Evolutionary conservation across 345 rosid genomes (phyloP), one percentile per base, ranked within the genome.

Genomic region (Citrus mangshanensis): DNA sequence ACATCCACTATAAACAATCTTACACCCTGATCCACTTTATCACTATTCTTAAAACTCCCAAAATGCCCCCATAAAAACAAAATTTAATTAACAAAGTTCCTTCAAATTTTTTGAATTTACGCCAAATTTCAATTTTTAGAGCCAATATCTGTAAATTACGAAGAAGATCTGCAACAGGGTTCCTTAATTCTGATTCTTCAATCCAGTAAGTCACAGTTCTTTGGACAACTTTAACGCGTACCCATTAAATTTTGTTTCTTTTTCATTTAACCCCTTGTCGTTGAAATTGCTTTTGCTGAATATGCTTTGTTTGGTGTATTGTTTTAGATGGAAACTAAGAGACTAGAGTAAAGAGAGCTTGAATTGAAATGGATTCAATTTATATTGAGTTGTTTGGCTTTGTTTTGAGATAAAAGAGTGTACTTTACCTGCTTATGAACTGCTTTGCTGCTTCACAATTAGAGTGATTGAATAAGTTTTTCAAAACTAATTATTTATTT

Each of bases 361-460:
- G 73, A 49, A 40, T 77, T 65, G 60, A 75, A 49, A 65, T 66
- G 65, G 76, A 38, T 78, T 75, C 79, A 10, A 13, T 64, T 74
- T 71, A 5, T 75, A 16, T 77, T 35, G 16, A 1, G 64, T 54
- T 49, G 9, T 64, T 56, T 58, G 30, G 21, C 63, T 81, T 46
- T 27, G 18, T 62, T 25, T 7, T 65, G 73, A 9, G 8, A 68
- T 25, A 51, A 32, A 7, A 37, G 14, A 51, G 35, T 35, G 72
- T 19, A 42, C 9, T 60, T 16, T n/a, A 32, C 46, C 12, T 70
- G 69, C 28, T 19, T 19, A n/a, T 58, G 69, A 71, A 35, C 24
- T 16, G 56, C 54, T 77, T 81, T 49, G 21, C 7, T 24, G 49
- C 35, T 62, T 24, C 54, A 21, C 22, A 64, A 25, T 75, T 51